Evolutionary conservation across 1,284 basidiomycete genomes (phyloP).

Genomic region (Microbotryum scabiosae): DNA sequence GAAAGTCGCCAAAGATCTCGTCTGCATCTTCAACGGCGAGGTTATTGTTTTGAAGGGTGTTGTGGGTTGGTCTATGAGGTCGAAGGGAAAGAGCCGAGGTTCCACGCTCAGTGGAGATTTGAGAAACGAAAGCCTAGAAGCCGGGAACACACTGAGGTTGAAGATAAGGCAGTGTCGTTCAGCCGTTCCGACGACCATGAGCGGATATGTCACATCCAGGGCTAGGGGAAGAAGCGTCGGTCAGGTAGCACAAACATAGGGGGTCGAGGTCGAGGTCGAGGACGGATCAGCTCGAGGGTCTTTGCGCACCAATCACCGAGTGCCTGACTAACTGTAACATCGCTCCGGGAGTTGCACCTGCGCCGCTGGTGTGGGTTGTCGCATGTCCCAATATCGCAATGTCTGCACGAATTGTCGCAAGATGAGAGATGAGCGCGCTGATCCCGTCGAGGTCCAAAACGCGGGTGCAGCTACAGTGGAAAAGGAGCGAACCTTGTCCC

Average conservation of each 20-base stretch:
- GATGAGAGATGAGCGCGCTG: too few relatives aligned
- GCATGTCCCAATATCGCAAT: conserved; percentile 80
- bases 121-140: too few relatives aligned
- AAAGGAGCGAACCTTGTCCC: conserved; percentile 49
- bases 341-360: conserved; percentile 78
- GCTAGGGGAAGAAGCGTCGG: conserved; percentile 4
- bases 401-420: neutral
- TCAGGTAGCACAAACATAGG: conserved; percentile 24
- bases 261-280: too few relatives aligned
- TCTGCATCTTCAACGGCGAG: conserved; percentile 90
- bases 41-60: conserved; percentile 64
- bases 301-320: too few relatives aligned
- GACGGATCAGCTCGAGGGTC: too few relatives aligned
- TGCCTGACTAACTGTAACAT: conserved; percentile 51
- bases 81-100: too few relatives aligned
- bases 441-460: too few relatives aligned
- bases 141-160: conserved; percentile 52
- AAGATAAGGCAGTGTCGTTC: conserved; percentile 82
- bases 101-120: too few relatives aligned
- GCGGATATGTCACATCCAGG: conserved; percentile 65
- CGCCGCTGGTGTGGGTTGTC: conserved; percentile 63
- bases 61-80: conserved; percentile 51
- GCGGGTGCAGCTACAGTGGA: too few relatives aligned
- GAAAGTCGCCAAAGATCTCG: conserved; percentile 77
- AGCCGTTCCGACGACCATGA: conserved; percentile 92